phyloP scores from a whole-genome alignment of 768 basidiomycete species.

The Chalciporus piperatus region DNA sequence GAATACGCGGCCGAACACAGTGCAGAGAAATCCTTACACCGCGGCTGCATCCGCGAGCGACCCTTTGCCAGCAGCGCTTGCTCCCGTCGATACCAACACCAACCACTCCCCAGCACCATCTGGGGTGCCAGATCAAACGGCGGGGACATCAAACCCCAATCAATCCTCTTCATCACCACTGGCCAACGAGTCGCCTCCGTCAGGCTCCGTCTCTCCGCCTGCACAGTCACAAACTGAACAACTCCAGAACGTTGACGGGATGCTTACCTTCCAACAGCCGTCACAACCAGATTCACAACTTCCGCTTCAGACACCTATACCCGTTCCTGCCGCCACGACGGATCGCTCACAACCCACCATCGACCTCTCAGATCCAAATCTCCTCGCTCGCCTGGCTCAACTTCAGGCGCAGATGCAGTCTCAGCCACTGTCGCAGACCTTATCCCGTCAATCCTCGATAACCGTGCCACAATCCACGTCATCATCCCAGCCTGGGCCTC shows the following conservation, averaged over 20 bases:
- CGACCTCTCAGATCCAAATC: constrained; percentile 24
- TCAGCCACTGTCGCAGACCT: constrained; percentile 1
- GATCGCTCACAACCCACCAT: constrained; percentile 3
- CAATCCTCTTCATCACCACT: constrained; percentile 8
- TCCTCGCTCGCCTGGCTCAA: constrained; percentile 25
- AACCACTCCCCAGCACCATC: constrained; percentile 16
- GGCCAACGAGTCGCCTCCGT: neutral
- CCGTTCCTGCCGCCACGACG: neutral
- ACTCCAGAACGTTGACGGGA: neutral
- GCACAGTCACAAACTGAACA: constrained; percentile 4
- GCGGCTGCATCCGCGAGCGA: neutral
- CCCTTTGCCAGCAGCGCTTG: neutral
- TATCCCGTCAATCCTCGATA: constrained; percentile 2
- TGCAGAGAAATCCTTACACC: constrained; percentile 17
- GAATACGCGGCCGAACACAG: constrained; percentile 18
- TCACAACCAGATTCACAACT: neutral
- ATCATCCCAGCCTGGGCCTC: neutral
- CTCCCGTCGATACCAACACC: constrained; percentile 7
- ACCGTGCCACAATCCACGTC: neutral
- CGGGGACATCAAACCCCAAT: constrained; percentile 16
- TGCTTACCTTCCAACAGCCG: neutral
- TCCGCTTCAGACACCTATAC: neutral
- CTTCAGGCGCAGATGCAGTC: constrained; percentile 21
- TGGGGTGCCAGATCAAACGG: constrained; percentile 11
- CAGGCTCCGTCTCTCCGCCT: constrained; percentile 2